Conservation (phyloP, 176 grass and related monocot species). For the Lolium perenne region DNA sequence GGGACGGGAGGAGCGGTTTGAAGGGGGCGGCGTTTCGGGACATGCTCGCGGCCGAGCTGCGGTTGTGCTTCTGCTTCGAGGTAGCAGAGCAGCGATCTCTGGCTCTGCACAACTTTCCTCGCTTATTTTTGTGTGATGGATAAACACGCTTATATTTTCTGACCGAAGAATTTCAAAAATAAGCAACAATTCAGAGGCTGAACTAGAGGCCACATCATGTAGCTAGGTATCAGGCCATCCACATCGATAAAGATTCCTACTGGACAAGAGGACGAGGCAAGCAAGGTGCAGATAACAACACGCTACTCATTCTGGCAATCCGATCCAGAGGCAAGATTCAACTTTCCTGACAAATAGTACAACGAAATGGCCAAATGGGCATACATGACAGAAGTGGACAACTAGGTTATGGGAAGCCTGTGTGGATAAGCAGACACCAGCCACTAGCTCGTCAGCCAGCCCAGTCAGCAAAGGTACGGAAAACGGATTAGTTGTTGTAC, state of each 20-base stretch:
- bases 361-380: neutral
- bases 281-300: neutral
- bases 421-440: constrained; percentile 48
- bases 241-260: neutral
- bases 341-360: neutral
- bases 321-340: neutral
- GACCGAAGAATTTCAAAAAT: neutral
- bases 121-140: neutral
- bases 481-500: neutral
- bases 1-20: constrained; percentile 41
- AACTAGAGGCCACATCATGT: neutral
- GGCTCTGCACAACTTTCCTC: neutral
- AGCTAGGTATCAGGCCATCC: constrained; percentile 13
- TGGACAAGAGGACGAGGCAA: neutral
- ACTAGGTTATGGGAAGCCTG: neutral
- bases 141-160: neutral
- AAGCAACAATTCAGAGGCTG: neutral
- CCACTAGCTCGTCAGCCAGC: constrained; percentile 28
- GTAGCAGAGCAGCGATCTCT: neutral
- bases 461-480: constrained; percentile 4
- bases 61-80: neutral
- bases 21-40: constrained; percentile 36
- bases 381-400: neutral
- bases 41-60: constrained; percentile 16
- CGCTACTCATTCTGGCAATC: neutral